phyloP scores from a whole-genome alignment of 352 stramenopile genomes.

The Phytophthora fragariae region DNA sequence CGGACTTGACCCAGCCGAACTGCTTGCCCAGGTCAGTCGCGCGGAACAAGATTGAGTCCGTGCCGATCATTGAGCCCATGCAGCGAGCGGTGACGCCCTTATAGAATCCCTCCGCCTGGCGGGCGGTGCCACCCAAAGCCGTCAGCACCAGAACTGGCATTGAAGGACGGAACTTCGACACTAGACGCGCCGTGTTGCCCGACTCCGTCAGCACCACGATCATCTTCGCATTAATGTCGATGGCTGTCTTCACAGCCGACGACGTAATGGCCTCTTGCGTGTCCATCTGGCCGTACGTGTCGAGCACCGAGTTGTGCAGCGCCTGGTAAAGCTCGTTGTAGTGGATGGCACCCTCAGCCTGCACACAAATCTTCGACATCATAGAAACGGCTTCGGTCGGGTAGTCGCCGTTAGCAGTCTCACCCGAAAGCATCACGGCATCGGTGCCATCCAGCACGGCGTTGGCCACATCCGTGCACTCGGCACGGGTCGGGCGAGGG shows the following conservation, averaged over 20 bases:
- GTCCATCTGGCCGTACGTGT: slow-evolving; percentile 69
- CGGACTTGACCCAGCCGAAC: slow-evolving; percentile 88
- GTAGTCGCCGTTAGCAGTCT: slow-evolving; percentile 98
- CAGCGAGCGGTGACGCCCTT: slow-evolving; percentile 75
- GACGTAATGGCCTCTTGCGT: slow-evolving; percentile 96
- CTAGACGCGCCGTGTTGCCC: slow-evolving; percentile 93
- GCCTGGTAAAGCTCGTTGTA: slow-evolving; percentile 90
- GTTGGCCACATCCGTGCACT: slow-evolving; percentile 99
- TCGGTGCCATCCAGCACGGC: slow-evolving; percentile 98
- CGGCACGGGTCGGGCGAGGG: slow-evolving; percentile 97
- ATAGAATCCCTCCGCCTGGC: slow-evolving; percentile 72
- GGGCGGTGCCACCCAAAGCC: slow-evolving; percentile 50
- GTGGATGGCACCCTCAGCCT: slow-evolving; percentile 92
- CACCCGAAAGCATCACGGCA: slow-evolving; percentile 98
- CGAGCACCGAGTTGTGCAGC: slow-evolving; percentile 78
- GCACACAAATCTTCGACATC: slow-evolving; percentile 93
- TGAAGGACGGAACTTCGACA: slow-evolving; percentile 95
- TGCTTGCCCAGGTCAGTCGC: slow-evolving; percentile 89
- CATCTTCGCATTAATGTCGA: slow-evolving; percentile 96
- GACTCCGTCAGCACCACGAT: slow-evolving; percentile 98
- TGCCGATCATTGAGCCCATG: slow-evolving; percentile 91
- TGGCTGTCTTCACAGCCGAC: slow-evolving; percentile 97
- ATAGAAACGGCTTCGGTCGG: slow-evolving; percentile 95
- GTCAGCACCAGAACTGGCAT: slow-evolving; percentile 84
- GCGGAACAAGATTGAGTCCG: slow-evolving; percentile 90